Base-by-base conservation (phyloP, 176 grass and related monocot genomes). In the Avena insularis region DNA sequence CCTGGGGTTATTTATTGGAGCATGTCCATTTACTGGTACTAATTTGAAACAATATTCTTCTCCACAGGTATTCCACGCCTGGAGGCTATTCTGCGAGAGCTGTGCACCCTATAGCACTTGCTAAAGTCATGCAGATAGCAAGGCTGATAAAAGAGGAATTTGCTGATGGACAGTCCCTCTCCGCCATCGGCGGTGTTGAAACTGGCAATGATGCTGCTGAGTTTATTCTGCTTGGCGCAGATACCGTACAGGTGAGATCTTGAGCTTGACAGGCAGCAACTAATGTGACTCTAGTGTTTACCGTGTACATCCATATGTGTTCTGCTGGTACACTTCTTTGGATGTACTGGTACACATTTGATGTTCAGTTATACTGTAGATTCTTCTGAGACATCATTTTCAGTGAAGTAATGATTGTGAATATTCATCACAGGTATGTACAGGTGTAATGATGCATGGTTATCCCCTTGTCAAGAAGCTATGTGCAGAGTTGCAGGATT, bases 361-460 rank as follows among this genome's bases (percentile, higher is more conserved):
- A 47, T 85, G 16, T 31, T 45, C 12, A 77, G 23, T 86, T 78
- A 12, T 56, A n/a, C 21, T 77, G 2, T 70, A 31, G 50, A 35
- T 59, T 54, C 75, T 84, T 87, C 64, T 17, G 21, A 69, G 65
- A 67, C 68, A 57, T 58, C 55, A 67, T 63, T 87, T 80, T 82
- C 68, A 69, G 20, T 74, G 11, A 31, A 80, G 23, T 54, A 12
- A n/a, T 77, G 38, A 51, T 36, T 48, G 8, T 86, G 33, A 38
- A 61, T 69, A 54, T 77, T 85, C 76, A 70, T 50, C 20, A 76
- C 84, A 96, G 92, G 94, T 99, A 72, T 99, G 97, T 62, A 99
- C 94, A 2, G 92, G 94, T 17, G 94, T 99, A 33, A 99, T 99
- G 97, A 97, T 99, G 74, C 97, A 96, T 92, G 97, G 97, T 56